Base-by-base conservation (phyloP, 768 basidiomycete species). In the Zangia roseola region DNA sequence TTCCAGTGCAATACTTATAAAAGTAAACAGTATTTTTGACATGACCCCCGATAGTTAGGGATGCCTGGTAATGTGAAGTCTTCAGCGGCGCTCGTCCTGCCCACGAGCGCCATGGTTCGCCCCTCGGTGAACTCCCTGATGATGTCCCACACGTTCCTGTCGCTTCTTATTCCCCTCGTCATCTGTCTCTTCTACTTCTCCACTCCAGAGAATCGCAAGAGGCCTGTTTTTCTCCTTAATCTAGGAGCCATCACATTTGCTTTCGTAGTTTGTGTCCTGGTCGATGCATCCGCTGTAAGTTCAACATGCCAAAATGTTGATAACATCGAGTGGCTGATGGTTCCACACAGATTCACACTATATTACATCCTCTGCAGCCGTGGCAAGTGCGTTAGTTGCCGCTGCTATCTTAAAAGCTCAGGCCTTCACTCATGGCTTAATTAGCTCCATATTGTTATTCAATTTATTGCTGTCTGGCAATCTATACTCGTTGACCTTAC, bases 181-280 rank as follows among this genome's bases (percentile, higher is more conserved):
- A 33, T 52, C 13, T 58, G 54, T 4, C 34, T 60, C 12, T 60
- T 60, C 30, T 50, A 55, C 38, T 57, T 57, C n/a, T 60, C 59
- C 14, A 57, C 45, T 10, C 24, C 45, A 2, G 20, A 53, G 40
- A 53, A 48, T n/a, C 53, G 58, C 19, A 40, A 40, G 26, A 49
- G 42, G 20, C 53, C 60, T n/a, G 48, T 61, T n/a, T 61, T 60
- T 30, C 33, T 60, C 8, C 54, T 61, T 16, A 61, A 61, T 17
- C 19, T 60, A n/a, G 49, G 28, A 7, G 47, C 40, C 20, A 26
- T 54, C 19, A 26, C 26, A 10, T 46, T 61, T 7, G 57, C 49
- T 26, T 57, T 59, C 28, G 25, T 43, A 19, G 45, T 48, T 21
- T 54, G 54, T 17, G 35, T 56, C 6, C 39, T 58, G 42, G 38